Base-by-base conservation (phyloP, 352 stramenopile genomes). In the Phytophthora hybrid region DNA sequence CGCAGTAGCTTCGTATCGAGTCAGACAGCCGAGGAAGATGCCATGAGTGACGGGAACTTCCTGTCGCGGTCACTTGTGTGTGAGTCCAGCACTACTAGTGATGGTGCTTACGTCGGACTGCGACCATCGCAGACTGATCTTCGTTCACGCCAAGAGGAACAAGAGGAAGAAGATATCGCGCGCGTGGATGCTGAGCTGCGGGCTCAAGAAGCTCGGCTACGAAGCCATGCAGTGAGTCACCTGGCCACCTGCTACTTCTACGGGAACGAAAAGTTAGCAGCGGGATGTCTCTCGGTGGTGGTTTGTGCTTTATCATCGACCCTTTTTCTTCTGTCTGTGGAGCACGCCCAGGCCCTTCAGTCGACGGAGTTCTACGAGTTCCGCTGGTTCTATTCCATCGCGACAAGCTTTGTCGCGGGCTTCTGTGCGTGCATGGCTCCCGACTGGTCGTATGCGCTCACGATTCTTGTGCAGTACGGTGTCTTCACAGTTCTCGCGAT, bases 401-500 rank as follows among this genome's bases (percentile, higher is more conserved):
- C 62, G 6, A 85, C 73, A 31, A 75, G 65, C 32, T 79, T 75
- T 41, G 80, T 82, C 10, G 72, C 68, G 18, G 63, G 29, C 13
- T 73, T 87, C 4, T 85, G 78, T 59, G 80, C 80, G 19, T 88
- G 80, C 39, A 77, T 85, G 57, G 59, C 78, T 39, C 82, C 82
- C 3, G 73, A 86, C 55, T 84, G 71, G 70, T 53, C 66, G 6
- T 85, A 88, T 57, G 74, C 73, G 11, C n/a, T 79, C 16, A 77
- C 83, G 18, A 47, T 82, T 13, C 72, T 85, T n/a, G 52, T 79
- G n/a, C 68, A 87, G 31, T 82, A 84, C 39, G 29, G 71, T 5
- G 67, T 83, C 0, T 90, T 90, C 58, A 83, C 76, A 3, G 66
- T 85, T 49, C 70, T 90, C 32, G 76, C 82, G 2, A 76, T 92